Evolutionary conservation across 2,329 filamentous ascomycete species (phyloP).

Genomic region (Chaetomium strumarium): DNA sequence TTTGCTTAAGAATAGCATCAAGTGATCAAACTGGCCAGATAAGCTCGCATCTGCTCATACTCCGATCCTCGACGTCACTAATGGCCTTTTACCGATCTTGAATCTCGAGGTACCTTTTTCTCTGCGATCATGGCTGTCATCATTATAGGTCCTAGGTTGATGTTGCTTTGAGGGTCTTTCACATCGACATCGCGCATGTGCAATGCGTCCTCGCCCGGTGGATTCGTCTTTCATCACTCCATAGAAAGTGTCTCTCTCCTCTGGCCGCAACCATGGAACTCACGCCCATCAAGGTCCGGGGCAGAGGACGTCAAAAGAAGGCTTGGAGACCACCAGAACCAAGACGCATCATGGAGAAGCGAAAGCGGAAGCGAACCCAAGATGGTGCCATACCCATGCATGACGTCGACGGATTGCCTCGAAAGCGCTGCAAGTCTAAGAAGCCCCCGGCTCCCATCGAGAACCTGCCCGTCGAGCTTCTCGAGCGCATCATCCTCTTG

Average conservation of each 20-base stretch:
- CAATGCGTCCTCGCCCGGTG: neutral
- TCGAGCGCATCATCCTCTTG: conserved; percentile 47
- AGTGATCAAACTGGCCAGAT: too few species aligned
- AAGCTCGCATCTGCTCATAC: too few species aligned
- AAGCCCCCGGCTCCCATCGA: conserved; percentile 27
- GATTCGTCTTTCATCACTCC: neutral
- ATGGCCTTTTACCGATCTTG: too few species aligned
- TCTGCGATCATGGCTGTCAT: too few species aligned
- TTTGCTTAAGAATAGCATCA: too few species aligned
- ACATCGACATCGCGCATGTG: too few species aligned
- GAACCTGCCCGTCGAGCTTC: conserved; percentile 45
- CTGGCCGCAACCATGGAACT: conserved; percentile 35
- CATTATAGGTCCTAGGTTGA: too few species aligned
- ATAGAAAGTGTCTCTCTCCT: neutral
- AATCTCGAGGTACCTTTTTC: too few species aligned
- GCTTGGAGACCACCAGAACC: conserved; percentile 14
- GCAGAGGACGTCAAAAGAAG: conserved; percentile 32
- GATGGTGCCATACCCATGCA: neutral
- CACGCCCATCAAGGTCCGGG: conserved; percentile 44
- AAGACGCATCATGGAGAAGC: conserved; percentile 10
- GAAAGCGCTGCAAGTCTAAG: conserved; percentile 14
- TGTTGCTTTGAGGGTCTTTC: too few species aligned
- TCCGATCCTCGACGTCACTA: too few species aligned
- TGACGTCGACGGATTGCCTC: neutral
- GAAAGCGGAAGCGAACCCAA: conserved; percentile 8